phyloP scores from a whole-genome alignment of 2,329 filamentous ascomycete genomes.

The Aspergillus tamarii region DNA sequence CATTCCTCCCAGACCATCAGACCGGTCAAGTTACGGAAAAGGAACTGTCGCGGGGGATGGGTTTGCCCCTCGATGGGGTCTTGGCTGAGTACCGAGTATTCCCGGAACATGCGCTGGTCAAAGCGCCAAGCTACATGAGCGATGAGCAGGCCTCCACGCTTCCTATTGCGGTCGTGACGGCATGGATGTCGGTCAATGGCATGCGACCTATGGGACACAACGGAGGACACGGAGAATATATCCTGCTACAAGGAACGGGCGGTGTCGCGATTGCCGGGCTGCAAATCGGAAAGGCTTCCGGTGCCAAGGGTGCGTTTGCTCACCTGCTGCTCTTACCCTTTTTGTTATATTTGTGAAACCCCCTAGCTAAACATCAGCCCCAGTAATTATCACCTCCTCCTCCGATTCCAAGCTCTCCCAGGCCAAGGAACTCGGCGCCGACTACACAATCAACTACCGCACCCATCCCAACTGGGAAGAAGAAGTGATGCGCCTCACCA shows the following conservation, averaged over 20 bases:
- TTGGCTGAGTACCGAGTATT: constrained; percentile 49
- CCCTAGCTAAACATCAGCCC: background rate
- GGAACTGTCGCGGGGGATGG: constrained; percentile 61
- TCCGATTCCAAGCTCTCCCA: constrained; percentile 54
- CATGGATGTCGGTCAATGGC: constrained; percentile 54
- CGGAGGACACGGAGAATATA: constrained; percentile 50
- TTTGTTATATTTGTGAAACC: background rate
- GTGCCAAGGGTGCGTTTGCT: constrained; percentile 37
- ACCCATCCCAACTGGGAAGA: constrained; percentile 49
- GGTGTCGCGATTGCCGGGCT: constrained; percentile 51
- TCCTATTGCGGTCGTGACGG: constrained; percentile 54
- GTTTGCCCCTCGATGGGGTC: constrained; percentile 58
- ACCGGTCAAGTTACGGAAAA: constrained; percentile 62
- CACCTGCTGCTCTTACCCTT: background rate
- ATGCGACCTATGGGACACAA: constrained; percentile 46
- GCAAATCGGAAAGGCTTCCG: constrained; percentile 53
- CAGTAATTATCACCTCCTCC: constrained; percentile 55
- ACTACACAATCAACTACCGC: constrained; percentile 55
- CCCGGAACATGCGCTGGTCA: constrained; percentile 44
- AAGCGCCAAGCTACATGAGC: constrained; percentile 41
- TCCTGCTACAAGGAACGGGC: constrained; percentile 60
- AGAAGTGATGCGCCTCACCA: constrained; percentile 50
- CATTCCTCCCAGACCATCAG: constrained; percentile 59
- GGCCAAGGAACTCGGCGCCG: constrained; percentile 55
- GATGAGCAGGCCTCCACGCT: constrained; percentile 46